Conservation (phyloP, 1,284 basidiomycete species). For the Cutaneotrichosporon spelunceum region DNA sequence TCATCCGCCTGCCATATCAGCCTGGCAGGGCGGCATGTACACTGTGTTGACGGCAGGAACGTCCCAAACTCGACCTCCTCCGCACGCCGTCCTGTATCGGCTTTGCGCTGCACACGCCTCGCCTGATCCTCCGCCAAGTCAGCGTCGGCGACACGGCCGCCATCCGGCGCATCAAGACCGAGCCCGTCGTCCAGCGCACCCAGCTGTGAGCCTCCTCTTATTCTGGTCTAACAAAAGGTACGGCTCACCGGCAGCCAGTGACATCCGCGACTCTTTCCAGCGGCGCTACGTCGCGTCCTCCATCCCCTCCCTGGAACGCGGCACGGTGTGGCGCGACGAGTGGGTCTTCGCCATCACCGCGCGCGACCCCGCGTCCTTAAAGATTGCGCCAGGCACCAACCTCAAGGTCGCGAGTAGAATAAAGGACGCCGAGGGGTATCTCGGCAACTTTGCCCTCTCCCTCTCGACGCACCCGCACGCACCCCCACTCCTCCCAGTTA, state of each 20-base stretch:
- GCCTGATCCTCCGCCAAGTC: slow-evolving; percentile 38
- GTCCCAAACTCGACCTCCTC: slow-evolving; percentile 26
- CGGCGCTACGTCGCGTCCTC: slow-evolving; percentile 33
- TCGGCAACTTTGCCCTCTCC: slow-evolving; percentile 46
- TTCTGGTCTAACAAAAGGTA: slow-evolving; percentile 31
- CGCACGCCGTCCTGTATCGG: slow-evolving; percentile 35
- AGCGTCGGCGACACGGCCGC: slow-evolving; percentile 33
- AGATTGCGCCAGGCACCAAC: slow-evolving; percentile 25
- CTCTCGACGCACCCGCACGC: slow-evolving; percentile 15
- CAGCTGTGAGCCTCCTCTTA: slow-evolving; percentile 49
- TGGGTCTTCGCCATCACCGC: slow-evolving; percentile 47
- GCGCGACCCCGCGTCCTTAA: slow-evolving; percentile 26
- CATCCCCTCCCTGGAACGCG: slow-evolving; percentile 14
- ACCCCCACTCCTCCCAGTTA: slow-evolving; percentile 2
- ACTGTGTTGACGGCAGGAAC: slow-evolving; percentile 17
- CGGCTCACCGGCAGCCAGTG: slow-evolving; percentile 30
- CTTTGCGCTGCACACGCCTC: slow-evolving; percentile 34
- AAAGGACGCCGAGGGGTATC: slow-evolving; percentile 36
- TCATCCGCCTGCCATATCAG: too few relatives aligned
- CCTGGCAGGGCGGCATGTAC: not conserved
- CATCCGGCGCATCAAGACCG: slow-evolving; percentile 46
- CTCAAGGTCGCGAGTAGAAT: slow-evolving; percentile 36
- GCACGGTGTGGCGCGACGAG: slow-evolving; percentile 29
- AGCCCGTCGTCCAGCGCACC: slow-evolving; percentile 46
- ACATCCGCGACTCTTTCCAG: slow-evolving; percentile 41